A percentile compares a stretch with the other conserved stretches of the same genome.
phyloP scores from a whole-genome alignment of 768 basidiomycete species.

The Lyophyllum semitale region DNA sequence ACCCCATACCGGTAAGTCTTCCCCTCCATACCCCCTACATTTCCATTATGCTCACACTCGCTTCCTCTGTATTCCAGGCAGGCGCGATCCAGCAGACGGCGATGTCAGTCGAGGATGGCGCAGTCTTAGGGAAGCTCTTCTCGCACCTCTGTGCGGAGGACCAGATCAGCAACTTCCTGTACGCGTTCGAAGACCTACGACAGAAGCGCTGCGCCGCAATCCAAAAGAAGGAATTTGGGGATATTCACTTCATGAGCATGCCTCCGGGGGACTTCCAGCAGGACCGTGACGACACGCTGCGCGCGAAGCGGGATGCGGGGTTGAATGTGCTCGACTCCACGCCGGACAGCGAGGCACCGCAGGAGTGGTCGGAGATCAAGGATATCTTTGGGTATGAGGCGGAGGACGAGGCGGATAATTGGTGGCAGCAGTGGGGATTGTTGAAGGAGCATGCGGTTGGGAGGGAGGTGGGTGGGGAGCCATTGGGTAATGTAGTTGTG shows the following conservation, averaged over 20 bases:
- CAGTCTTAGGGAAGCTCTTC: slow-evolving; percentile 61
- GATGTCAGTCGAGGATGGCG: slow-evolving; percentile 63
- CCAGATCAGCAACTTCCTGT: slow-evolving; percentile 53
- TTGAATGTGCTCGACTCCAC: slow-evolving; percentile 15
- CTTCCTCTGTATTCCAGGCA: slow-evolving; percentile 32
- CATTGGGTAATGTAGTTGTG: slow-evolving; percentile 10
- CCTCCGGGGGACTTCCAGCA: slow-evolving; percentile 43
- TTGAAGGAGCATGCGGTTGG: slow-evolving; percentile 37
- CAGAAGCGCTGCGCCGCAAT: slow-evolving; percentile 46
- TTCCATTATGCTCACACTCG: no score
- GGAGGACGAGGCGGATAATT: slow-evolving; percentile 60
- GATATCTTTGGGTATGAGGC: slow-evolving; percentile 55
- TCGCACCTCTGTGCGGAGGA: slow-evolving; percentile 47
- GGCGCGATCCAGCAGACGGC: slow-evolving; percentile 50
- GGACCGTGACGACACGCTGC: slow-evolving; percentile 42
- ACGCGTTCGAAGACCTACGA: slow-evolving; percentile 59
- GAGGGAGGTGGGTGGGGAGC: slow-evolving; percentile 10
- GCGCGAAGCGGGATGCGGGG: slow-evolving; percentile 30
- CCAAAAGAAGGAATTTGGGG: slow-evolving; percentile 41
- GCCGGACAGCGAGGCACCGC: slow-evolving; percentile 4
- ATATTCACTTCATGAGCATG: slow-evolving; percentile 46
- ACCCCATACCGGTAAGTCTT: slow-evolving; percentile 52
- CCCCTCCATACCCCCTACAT: no score
- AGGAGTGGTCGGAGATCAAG: slow-evolving; percentile 50
- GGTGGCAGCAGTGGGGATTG: slow-evolving; percentile 58